Conservation (phyloP, 2,329 filamentous ascomycete species). For the Fusarium paranaense region DNA sequence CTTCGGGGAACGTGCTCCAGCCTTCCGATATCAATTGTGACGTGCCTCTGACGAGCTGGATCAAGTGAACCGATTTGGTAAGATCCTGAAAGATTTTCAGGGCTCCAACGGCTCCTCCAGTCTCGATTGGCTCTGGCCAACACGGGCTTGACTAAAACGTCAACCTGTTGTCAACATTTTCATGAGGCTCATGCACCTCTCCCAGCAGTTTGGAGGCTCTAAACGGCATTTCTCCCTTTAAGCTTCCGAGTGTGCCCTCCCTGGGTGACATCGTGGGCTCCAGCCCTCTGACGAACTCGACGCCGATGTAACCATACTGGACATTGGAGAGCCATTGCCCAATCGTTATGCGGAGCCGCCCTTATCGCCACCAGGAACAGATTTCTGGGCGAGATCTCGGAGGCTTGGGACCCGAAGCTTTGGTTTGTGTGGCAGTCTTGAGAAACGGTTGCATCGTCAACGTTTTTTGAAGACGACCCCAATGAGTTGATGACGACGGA, state of each 20-base stretch:
- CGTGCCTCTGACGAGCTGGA: conserved; percentile 29
- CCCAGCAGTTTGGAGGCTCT: conserved; percentile 20
- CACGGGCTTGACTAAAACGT: not conserved
- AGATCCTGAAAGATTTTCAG: conserved; percentile 2
- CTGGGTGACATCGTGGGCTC: conserved; percentile 31
- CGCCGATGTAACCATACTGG: conserved; percentile 33
- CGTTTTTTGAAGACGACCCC: conserved; percentile 1
- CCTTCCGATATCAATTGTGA: conserved; percentile 23
- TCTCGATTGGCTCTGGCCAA: conserved; percentile 5
- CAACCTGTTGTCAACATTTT: conserved; percentile 17
- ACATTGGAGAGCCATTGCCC: conserved; percentile 26
- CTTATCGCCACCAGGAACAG: conserved; percentile 35
- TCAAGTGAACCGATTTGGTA: not conserved
- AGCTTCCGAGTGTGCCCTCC: conserved; percentile 5
- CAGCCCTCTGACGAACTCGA: conserved; percentile 7
- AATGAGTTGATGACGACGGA: not conserved
- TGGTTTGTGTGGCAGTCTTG: conserved; percentile 7
- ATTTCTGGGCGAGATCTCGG: conserved; percentile 16
- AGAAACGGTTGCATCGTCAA: conserved; percentile 22
- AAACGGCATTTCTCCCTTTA: conserved; percentile 4
- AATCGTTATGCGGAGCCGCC: conserved; percentile 12
- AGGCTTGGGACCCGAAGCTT: conserved; percentile 7
- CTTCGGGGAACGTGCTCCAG: conserved; percentile 19
- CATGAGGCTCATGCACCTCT: conserved; percentile 30
- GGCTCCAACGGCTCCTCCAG: not conserved